Percentiles rank a stretch among this genome's conserved stretches.
Evolutionary conservation across 1,139 yeast genomes (phyloP).

Genomic region (Scheffersomyces parashehatae): DNA sequence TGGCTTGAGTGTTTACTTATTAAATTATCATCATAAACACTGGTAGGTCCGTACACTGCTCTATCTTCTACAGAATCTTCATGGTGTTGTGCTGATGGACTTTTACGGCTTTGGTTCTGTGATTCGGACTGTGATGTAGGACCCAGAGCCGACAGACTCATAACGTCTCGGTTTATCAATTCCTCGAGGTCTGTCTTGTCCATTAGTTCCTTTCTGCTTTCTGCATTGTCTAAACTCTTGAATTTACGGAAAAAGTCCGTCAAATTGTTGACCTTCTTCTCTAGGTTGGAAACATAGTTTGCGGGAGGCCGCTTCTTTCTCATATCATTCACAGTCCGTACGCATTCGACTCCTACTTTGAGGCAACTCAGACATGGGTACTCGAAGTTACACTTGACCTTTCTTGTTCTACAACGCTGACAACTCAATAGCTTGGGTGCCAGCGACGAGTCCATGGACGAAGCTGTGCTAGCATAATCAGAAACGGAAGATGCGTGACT

Average conservation of each 20-base stretch:
- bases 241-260: conserved; percentile 25
- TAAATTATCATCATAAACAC: conserved; percentile 43
- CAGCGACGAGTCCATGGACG: too few relatives aligned
- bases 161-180: conserved; percentile 2
- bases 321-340: conserved; percentile 51
- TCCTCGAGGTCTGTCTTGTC: conserved; percentile 3
- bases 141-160: conserved; percentile 1
- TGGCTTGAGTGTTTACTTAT: conserved; percentile 21
- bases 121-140: conserved; percentile 16
- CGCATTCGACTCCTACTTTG: conserved; percentile 47
- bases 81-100: not conserved
- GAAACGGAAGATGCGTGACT: too few relatives aligned
- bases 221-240: conserved; percentile 19
- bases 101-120: conserved; percentile 1
- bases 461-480: too few relatives aligned
- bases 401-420: conserved; percentile 51
- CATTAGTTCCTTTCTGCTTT: conserved; percentile 18
- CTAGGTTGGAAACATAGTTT: conserved; percentile 45
- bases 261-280: conserved; percentile 27
- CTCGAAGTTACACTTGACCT: conserved; percentile 54
- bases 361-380: conserved; percentile 54
- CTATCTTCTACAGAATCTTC: conserved; percentile 11
- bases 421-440: conserved; percentile 30
- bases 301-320: conserved; percentile 55
- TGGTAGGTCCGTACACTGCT: conserved; percentile 52